Conservation (phyloP, 139 green algal species). For the Picochlorum sp. region DNA sequence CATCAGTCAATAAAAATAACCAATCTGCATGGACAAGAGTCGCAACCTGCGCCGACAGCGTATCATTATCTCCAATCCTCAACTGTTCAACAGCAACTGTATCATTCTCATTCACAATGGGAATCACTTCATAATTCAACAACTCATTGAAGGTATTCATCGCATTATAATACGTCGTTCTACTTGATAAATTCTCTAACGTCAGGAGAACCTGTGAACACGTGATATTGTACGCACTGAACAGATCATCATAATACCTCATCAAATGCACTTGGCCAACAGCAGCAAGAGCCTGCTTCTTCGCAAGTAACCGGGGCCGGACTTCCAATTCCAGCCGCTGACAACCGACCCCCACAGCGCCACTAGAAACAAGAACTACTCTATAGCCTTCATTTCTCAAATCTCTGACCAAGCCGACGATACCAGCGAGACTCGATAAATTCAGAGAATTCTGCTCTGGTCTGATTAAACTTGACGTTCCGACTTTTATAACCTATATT, state of each 20-base stretch:
- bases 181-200: slow-evolving; percentile 77
- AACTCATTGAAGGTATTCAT: slow-evolving; percentile 84
- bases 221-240: slow-evolving; percentile 64
- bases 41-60: slow-evolving; percentile 82
- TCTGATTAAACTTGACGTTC: slow-evolving; percentile 73
- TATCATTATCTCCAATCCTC: slow-evolving; percentile 95
- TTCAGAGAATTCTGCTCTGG: slow-evolving; percentile 61
- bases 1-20: slow-evolving; percentile 92
- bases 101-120: slow-evolving; percentile 96
- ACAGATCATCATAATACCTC: slow-evolving; percentile 87
- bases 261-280: slow-evolving; percentile 87
- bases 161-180: slow-evolving; percentile 80
- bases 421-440: slow-evolving; percentile 58
- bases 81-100: slow-evolving; percentile 79
- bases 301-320: slow-evolving; percentile 51
- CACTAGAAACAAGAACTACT: slow-evolving; percentile 82
- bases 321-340: slow-evolving; percentile 58
- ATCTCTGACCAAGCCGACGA: slow-evolving; percentile 54
- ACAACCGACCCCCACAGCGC: slow-evolving; percentile 82
- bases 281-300: slow-evolving; percentile 80
- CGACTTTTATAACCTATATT: slow-evolving; percentile 81
- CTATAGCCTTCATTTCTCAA: slow-evolving; percentile 52
- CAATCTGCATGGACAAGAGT: slow-evolving; percentile 80
- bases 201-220: slow-evolving; percentile 88
- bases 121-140: slow-evolving; percentile 64